Conservation (phyloP, 306 rosid genomes). For the Crataegus laevigata region DNA sequence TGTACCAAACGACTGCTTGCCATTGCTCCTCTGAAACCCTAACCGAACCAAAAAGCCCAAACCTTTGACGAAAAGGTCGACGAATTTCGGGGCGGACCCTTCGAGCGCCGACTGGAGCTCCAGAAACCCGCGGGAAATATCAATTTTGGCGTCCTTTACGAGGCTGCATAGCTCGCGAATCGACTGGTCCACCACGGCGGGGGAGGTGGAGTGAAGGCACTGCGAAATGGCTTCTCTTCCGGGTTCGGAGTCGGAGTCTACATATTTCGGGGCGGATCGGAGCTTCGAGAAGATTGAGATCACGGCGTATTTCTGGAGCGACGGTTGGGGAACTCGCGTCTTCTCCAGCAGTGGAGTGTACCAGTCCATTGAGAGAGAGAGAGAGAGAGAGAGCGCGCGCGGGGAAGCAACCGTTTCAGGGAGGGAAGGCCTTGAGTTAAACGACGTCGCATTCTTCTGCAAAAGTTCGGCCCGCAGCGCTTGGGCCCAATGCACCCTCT, state of each 20-base stretch:
- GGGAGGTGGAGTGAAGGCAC: slow-evolving; percentile 57
- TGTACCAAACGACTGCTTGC: slow-evolving; percentile 31
- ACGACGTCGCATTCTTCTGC: not conserved
- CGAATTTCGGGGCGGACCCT: slow-evolving; percentile 50
- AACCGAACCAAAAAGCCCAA: slow-evolving; percentile 58
- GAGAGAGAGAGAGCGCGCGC: not conserved
- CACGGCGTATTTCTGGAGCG: slow-evolving; percentile 78
- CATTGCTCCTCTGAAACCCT: slow-evolving; percentile 49
- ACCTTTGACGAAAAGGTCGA: slow-evolving; percentile 63
- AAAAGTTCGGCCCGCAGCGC: too few species aligned
- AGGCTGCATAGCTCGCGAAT: slow-evolving; percentile 81
- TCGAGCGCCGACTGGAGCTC: slow-evolving; percentile 80
- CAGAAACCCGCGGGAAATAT: slow-evolving; percentile 38
- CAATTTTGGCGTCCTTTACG: slow-evolving; percentile 43
- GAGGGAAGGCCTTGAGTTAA: not conserved
- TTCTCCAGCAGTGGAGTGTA: slow-evolving; percentile 53
- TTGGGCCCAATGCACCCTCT: too few species aligned
- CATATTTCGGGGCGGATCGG: slow-evolving; percentile 56
- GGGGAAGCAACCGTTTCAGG: not conserved
- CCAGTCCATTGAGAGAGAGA: slow-evolving; percentile 42
- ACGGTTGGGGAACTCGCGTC: slow-evolving; percentile 70
- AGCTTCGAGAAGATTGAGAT: slow-evolving; percentile 78
- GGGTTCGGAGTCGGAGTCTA: slow-evolving; percentile 61
- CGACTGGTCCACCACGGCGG: slow-evolving; percentile 73
- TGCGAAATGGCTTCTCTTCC: slow-evolving; percentile 64